Evolutionary conservation across 495 filamentous ascomycete genomes (phyloP).

Genomic region (Paragyromitra xinjiangensis): DNA sequence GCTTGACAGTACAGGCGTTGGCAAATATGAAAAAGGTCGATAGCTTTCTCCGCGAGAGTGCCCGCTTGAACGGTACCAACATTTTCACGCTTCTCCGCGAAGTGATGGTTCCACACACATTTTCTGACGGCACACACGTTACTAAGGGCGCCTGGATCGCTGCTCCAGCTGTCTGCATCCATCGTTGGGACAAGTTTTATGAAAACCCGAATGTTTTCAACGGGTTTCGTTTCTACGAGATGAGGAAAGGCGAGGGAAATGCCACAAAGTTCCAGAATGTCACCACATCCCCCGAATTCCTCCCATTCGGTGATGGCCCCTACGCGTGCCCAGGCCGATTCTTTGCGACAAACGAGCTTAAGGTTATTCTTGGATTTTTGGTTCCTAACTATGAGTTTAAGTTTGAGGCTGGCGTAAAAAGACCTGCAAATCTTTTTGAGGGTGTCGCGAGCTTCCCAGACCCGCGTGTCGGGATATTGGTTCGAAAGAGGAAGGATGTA

Average conservation of each 20-base stretch:
- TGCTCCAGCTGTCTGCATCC: conserved; percentile 40
- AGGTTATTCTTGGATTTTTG: conserved; percentile 19
- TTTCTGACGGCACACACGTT: conserved; percentile 61
- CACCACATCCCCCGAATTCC: conserved; percentile 2
- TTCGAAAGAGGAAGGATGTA: conserved; percentile 13
- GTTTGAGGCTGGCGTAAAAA: conserved; percentile 1
- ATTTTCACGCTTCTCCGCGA: conserved; percentile 53
- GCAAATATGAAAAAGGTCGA: conserved; percentile 30
- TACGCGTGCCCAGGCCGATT: conserved; percentile 61
- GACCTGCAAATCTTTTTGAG: not conserved
- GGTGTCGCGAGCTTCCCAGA: conserved; percentile 14
- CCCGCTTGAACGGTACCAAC: conserved; percentile 17
- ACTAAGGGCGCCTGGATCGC: conserved; percentile 60
- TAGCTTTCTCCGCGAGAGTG: conserved; percentile 16
- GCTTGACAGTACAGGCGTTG: conserved; percentile 31
- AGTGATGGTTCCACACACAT: conserved; percentile 59
- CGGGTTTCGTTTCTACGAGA: conserved; percentile 28
- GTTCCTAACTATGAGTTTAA: conserved; percentile 35
- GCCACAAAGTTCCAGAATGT: not conserved
- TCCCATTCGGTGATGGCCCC: conserved; percentile 66
- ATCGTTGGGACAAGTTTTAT: conserved; percentile 47
- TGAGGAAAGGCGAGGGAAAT: conserved; percentile 17
- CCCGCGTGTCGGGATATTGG: not conserved
- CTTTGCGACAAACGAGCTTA: conserved; percentile 35
- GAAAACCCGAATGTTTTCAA: conserved; percentile 50